phyloP scores from a whole-genome alignment of 75 land plant genomes.

The Selaginella moellendorffii region DNA sequence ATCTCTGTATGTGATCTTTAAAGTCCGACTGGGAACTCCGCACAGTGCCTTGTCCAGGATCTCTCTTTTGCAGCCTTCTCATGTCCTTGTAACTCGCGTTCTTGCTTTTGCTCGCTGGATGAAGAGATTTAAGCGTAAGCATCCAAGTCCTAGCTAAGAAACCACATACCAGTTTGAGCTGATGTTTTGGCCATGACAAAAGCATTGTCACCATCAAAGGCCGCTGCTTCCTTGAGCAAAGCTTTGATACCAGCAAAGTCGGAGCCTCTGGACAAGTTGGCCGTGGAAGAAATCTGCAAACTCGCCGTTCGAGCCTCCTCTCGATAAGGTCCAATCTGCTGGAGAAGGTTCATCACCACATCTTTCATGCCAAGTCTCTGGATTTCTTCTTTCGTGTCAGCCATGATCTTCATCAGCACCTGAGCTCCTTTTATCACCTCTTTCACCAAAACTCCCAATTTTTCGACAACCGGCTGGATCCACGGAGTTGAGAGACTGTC shows the following conservation, averaged over 20 bases:
- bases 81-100: constrained; percentile 14
- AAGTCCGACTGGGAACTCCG: too few relatives aligned
- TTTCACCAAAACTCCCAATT: too few relatives aligned
- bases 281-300: background rate
- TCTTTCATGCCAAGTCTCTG: constrained; percentile 15
- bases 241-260: constrained; percentile 21
- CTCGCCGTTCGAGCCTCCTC: constrained; percentile 9
- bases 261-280: background rate
- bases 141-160: too few relatives aligned
- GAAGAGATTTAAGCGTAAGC: too few relatives aligned
- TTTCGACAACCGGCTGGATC: too few relatives aligned
- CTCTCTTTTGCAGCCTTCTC: background rate
- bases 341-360: constrained; percentile 14
- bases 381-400: constrained; percentile 11
- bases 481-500: too few relatives aligned
- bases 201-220: constrained; percentile 10
- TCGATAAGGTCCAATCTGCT: constrained; percentile 14
- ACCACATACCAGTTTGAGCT: too few relatives aligned
- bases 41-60: too few relatives aligned
- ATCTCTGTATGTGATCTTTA: background rate
- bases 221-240: constrained; percentile 14
- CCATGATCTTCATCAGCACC: constrained; percentile 12
- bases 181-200: too few relatives aligned
- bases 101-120: constrained; percentile 1
- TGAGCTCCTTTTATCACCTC: constrained; percentile 10